A percentile compares a stretch with the other conserved stretches of the same genome.
Evolutionary conservation across 352 stramenopile species (phyloP).

Genomic region (Globisporangium cylindrosporum): DNA sequence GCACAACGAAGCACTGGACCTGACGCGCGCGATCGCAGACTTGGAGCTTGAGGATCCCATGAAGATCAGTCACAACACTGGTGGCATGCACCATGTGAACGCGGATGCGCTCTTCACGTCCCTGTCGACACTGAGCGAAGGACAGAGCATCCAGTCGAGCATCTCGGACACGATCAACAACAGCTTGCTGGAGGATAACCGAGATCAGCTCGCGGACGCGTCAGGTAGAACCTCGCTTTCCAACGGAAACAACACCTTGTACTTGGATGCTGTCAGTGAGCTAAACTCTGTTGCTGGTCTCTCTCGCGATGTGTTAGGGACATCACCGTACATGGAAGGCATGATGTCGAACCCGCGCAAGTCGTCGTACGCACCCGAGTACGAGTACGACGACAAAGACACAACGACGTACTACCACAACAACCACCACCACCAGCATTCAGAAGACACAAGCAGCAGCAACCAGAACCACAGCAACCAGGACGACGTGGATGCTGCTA

Average conservation of each 20-base stretch:
- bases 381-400: conserved; percentile 14
- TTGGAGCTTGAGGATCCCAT: conserved; percentile 84
- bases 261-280: conserved; percentile 27
- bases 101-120: conserved; percentile 47
- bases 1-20: conserved; percentile 74
- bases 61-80: conserved; percentile 61
- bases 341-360: conserved; percentile 2
- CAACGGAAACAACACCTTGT: conserved; percentile 24
- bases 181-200: conserved; percentile 12
- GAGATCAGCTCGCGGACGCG: conserved; percentile 16
- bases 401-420: not conserved
- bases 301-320: conserved; percentile 12
- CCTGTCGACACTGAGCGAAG: conserved; percentile 53
- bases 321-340: conserved; percentile 15
- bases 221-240: conserved; percentile 24
- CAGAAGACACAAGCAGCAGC: not conserved
- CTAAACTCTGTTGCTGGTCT: conserved; percentile 15
- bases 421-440: not conserved
- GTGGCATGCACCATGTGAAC: conserved; percentile 31
- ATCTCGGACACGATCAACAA: conserved; percentile 37
- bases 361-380: conserved; percentile 9
- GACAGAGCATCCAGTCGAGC: conserved; percentile 43
- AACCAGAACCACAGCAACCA: conserved; percentile 9
- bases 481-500: conserved; percentile 22
- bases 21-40: conserved; percentile 79